Conservation (phyloP, 2,329 filamentous ascomycete genomes). For the Aspergillus sp. region DNA sequence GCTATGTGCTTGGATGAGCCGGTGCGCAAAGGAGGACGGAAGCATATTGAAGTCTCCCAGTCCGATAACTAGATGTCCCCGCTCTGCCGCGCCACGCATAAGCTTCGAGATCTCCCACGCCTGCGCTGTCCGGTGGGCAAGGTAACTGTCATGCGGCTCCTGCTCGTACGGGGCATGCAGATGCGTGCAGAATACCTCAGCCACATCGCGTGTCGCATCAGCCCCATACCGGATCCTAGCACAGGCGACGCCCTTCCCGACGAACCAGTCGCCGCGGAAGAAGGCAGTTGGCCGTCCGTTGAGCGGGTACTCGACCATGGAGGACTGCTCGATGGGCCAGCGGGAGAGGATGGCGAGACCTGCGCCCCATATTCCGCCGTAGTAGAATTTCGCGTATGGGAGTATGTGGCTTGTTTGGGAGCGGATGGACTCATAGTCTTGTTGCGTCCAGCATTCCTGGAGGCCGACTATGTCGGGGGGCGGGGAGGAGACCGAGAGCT, state of each 20-base stretch:
- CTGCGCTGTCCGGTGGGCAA: slow-evolving; percentile 88
- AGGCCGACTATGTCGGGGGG: slow-evolving; percentile 85
- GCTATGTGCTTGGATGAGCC: slow-evolving; percentile 76
- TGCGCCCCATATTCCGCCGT: slow-evolving; percentile 84
- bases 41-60: slow-evolving; percentile 97
- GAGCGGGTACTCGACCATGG: slow-evolving; percentile 84
- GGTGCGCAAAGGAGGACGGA: slow-evolving; percentile 82
- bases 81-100: slow-evolving; percentile 77
- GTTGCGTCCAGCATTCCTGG: slow-evolving; percentile 91
- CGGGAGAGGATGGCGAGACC: slow-evolving; percentile 86
- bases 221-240: slow-evolving; percentile 76
- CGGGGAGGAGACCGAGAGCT: slow-evolving; percentile 70
- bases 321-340: slow-evolving; percentile 91
- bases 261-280: slow-evolving; percentile 93
- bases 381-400: slow-evolving; percentile 92
- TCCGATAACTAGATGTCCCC: slow-evolving; percentile 81
- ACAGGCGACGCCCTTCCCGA: slow-evolving; percentile 89
- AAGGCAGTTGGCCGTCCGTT: slow-evolving; percentile 94
- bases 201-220: slow-evolving; percentile 62
- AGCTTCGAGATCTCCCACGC: slow-evolving; percentile 94
- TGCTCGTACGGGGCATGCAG: slow-evolving; percentile 85
- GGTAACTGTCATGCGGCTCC: slow-evolving; percentile 79
- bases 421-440: slow-evolving; percentile 81
- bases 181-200: slow-evolving; percentile 94
- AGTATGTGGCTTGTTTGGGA: slow-evolving; percentile 73